phyloP scores from a whole-genome alignment of 129 eudicot species.

The Artemisia tridentata region DNA sequence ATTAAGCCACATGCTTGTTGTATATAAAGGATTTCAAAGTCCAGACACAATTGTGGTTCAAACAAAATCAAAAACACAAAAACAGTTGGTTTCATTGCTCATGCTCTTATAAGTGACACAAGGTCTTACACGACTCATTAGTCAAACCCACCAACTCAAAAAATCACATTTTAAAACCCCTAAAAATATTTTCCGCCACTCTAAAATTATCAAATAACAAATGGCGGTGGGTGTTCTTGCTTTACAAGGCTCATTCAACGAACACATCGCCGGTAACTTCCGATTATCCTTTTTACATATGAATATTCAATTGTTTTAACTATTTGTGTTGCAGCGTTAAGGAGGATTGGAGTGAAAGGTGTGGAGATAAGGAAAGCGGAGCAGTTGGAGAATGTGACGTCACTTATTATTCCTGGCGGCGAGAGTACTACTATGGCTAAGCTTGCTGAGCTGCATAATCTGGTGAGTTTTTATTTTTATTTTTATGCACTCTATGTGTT shows the following conservation, averaged over 20 bases:
- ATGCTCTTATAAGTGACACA: too few species aligned
- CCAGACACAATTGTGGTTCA: too few species aligned
- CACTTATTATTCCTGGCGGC: conserved; percentile 95
- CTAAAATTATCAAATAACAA: neutral
- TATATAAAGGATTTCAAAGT: too few species aligned
- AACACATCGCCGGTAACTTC: conserved; percentile 44
- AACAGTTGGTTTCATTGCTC: too few species aligned
- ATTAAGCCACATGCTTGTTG: too few species aligned
- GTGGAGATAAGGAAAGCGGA: conserved; percentile 21
- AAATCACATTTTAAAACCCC: neutral
- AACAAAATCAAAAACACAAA: too few species aligned
- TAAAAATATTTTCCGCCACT: too few species aligned
- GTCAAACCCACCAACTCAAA: neutral
- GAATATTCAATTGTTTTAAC: too few species aligned
- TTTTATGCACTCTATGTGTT: neutral
- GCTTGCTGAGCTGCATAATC: conserved; percentile 85
- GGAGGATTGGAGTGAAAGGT: conserved; percentile 45
- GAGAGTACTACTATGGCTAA: conserved; percentile 99
- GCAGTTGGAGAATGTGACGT: conserved; percentile 44
- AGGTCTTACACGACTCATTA: neutral
- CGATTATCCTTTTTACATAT: too few species aligned
- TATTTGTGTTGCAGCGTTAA: conserved; percentile 8
- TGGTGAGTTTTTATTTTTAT: conserved; percentile 35
- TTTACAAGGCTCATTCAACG: conserved; percentile 92
- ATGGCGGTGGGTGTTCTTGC: conserved; percentile 96